Evolutionary conservation across 148 eudicot genomes (phyloP), one percentile per base, ranked within the genome.

Genomic region (Amaranthus palmeri): DNA sequence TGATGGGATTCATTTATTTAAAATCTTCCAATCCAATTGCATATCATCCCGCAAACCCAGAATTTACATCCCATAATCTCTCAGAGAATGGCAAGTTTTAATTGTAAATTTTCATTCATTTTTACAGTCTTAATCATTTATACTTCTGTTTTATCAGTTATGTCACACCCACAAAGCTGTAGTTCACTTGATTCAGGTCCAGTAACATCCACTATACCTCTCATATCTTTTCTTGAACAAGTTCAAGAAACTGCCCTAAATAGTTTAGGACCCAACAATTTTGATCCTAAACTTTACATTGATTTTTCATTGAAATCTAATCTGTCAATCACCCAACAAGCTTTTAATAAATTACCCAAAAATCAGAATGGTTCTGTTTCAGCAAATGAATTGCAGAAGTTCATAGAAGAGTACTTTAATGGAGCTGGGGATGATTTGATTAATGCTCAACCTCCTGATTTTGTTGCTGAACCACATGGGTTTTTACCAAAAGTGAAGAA

Each of bases 201-300:
- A 3, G 84, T 83, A 43, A 76, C 81, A 4, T 76, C 87, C 65
- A 77, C 87, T 40, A 83, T 79, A 41, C 86, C 92, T 18, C 78
- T 93, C 8, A 76, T 90, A 66, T 47, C 57, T 25, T 87, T 87
- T 74, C 88, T 91, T 17, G 85, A 85, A 68, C 67, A 47, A 40
- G 18, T 92, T 7, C 98, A 90, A 77, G 79, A 76, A 64, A 81
- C 86, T 15, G 98, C 98, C 3, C 83, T 90, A 2, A 67, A 69
- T 7, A 81, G 93, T 4, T 87, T 78, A 78, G 98, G 98, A 40
- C 77, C 58, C 69, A 73, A 64, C 2, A 77, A 77, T 15, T 92
- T 84, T 73, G 98, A 92, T 73, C 93, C 98, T 2, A 92, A 93
- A 65, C 78, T 73, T 10, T 93, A 88, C 54, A 85, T 91, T 41